These are phyloP conservation scores for Lachnellula suecica DNA, from an alignment of 2,329 filamentous ascomycete genomes.

Conservation along the genomic window DNA sequence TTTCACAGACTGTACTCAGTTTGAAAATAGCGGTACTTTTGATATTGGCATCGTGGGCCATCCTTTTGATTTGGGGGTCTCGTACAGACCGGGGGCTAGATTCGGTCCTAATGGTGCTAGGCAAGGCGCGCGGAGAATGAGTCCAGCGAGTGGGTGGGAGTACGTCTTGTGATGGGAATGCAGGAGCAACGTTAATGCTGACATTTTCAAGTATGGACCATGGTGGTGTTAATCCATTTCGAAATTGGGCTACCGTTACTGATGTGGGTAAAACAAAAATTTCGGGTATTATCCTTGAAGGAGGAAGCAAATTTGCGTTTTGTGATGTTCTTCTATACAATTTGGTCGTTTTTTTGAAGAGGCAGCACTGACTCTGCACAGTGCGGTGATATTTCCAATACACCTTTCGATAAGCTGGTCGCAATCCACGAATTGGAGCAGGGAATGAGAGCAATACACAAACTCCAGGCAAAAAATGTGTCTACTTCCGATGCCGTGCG, in stretches of 20 bases:
- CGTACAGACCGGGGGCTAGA: slow-evolving; percentile 30
- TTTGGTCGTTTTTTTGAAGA: too few species aligned
- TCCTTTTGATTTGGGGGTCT: slow-evolving; percentile 31
- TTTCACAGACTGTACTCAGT: slow-evolving; percentile 25
- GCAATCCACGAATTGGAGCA: slow-evolving; percentile 30
- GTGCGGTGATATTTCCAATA: slow-evolving; percentile 32
- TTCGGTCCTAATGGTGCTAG: slow-evolving; percentile 32
- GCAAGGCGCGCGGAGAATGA: slow-evolving; percentile 27
- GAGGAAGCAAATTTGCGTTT: too few species aligned
- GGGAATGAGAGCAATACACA: slow-evolving; percentile 27
- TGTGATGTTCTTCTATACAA: too few species aligned
- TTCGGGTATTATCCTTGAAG: too few species aligned
- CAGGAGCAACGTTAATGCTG: slow-evolving; percentile 2
- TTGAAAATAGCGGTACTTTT: slow-evolving; percentile 24
- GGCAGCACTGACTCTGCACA: too few species aligned
- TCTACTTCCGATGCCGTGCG: slow-evolving; percentile 26
- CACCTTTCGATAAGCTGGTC: slow-evolving; percentile 29
- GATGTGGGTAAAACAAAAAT: too few species aligned
- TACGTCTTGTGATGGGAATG: slow-evolving; percentile 18
- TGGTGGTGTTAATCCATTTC: slow-evolving; percentile 28
- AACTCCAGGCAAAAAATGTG: slow-evolving; percentile 23
- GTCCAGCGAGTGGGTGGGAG: slow-evolving; percentile 24
- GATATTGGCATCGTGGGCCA: slow-evolving; percentile 32
- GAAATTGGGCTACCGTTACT: slow-evolving; percentile 26
- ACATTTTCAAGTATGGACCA: slow-evolving; percentile 27